phyloP scores from a whole-genome alignment of 2,329 filamentous ascomycete genomes.

The Sclerotinia nivalis region DNA sequence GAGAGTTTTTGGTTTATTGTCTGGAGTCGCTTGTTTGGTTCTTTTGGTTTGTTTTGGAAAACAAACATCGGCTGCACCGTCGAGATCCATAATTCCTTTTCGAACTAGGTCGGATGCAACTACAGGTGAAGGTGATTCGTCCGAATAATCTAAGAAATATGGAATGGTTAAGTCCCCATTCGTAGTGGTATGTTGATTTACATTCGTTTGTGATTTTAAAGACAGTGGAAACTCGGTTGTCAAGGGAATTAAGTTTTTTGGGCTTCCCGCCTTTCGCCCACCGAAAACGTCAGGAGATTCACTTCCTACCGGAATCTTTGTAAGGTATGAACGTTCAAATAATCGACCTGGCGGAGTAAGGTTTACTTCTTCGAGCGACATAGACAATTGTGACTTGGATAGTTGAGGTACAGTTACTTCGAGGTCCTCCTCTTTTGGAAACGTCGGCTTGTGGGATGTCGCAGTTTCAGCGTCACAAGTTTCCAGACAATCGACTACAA shows the following conservation, averaged over 20 bases:
- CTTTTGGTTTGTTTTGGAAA: slow-evolving; percentile 9
- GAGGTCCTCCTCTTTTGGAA: not conserved
- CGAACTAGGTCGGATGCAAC: not conserved
- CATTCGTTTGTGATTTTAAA: not conserved
- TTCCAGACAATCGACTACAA: not conserved
- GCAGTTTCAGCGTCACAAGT: not conserved
- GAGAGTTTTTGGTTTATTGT: slow-evolving; percentile 8
- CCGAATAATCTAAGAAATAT: not conserved
- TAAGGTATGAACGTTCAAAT: slow-evolving; percentile 11
- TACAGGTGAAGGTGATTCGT: not conserved
- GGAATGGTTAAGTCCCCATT: not conserved
- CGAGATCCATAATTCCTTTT: slow-evolving; percentile 7
- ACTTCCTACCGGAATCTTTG: not conserved
- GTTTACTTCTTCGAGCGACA: not conserved
- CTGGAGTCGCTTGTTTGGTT: slow-evolving; percentile 15
- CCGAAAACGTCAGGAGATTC: not conserved
- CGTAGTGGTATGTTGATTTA: not conserved
- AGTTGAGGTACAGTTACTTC: not conserved
- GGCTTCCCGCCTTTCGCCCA: not conserved
- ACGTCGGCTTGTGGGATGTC: not conserved
- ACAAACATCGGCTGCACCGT: slow-evolving; percentile 18
- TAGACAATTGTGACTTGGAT: not conserved
- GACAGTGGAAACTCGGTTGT: not conserved
- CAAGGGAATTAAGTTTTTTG: not conserved
- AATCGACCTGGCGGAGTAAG: slow-evolving; percentile 4